Percentiles rank a stretch among this genome's conserved stretches.
These are phyloP conservation scores for Annulohypoxylon stygium DNA, from an alignment of 495 filamentous ascomycete species.

Conservation along the genomic window DNA sequence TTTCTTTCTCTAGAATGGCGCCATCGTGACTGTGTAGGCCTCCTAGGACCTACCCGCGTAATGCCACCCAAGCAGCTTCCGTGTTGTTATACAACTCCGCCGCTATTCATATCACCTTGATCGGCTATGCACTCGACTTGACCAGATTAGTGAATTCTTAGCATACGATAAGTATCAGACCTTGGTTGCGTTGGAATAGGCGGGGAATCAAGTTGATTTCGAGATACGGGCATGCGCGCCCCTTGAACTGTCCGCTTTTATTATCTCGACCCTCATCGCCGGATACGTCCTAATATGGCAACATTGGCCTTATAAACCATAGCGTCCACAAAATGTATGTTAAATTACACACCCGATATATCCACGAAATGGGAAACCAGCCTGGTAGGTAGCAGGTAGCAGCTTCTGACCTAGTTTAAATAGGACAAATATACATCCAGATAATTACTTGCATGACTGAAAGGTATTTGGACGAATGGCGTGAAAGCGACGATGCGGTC, in stretches of 20 bases:
- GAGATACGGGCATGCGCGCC: no score
- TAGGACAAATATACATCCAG: background rate
- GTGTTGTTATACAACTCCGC: no score
- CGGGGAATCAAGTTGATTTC: no score
- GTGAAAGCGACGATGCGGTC: background rate
- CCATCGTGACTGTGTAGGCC: background rate
- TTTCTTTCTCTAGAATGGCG: no score
- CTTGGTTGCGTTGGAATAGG: no score
- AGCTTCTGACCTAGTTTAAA: background rate
- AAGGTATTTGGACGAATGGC: background rate
- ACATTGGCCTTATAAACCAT: background rate
- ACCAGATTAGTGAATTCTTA: no score
- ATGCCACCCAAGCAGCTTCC: no score
- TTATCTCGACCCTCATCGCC: slow-evolving; percentile 7
- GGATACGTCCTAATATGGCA: slow-evolving; percentile 11
- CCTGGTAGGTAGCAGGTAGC: background rate
- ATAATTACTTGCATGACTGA: background rate
- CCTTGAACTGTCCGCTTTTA: background rate
- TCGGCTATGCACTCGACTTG: no score
- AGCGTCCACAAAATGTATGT: no score
- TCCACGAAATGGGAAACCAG: background rate
- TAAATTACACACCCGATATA: background rate
- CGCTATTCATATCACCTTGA: no score
- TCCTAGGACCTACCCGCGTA: background rate
- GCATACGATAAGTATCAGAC: no score